Base-by-base conservation (phyloP, 2,329 filamentous ascomycete genomes). In the Xylaria digitata region DNA sequence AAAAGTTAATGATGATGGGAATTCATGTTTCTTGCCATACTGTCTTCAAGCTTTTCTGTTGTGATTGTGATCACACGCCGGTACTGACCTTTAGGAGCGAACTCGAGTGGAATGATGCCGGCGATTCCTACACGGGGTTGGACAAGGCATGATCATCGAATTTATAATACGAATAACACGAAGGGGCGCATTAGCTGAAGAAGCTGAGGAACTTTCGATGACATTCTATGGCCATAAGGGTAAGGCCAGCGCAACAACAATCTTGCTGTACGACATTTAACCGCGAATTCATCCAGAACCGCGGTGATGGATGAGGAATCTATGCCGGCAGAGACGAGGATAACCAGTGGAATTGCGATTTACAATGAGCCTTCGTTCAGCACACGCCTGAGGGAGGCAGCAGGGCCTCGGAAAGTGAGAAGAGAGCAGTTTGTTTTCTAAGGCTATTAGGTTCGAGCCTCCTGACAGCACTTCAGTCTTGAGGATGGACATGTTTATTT, bases 1-100 rank as follows among this genome's bases (percentile, higher is more conserved):
- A 66, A 66, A 69, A 67, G 61, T 67, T 70, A 70, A 70, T 70
- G 66, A 69, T 67, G 66, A 69, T 63, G 66, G 57, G 3, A 62
- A 55, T n/a, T 32, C 9, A 11, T 13, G 11, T 21, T 52, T 30
- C 17, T 13, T 26, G 23, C 6, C 34, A 17, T 15, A 32, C 9
- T 45, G 42, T 37, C 19, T 21, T 50, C 50, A n/a, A 17, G 52
- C 23, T 37, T 23, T 46, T 15, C 40, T 34, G 13, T 32, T 19
- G 34, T 53, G 9, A 58, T 21, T 26, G 42, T 59, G 48, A 59
- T 45, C 15, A 48, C 15, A 19, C 19, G 30, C 3, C 11, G 40
- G 23, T 19, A 15, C 54, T 63, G 7, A 63, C 37, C 8, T 40
- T 4, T 42, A 59, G 62, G 9, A 23, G 4, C 17, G 13, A 49